These are phyloP conservation scores for Hamamelis virginiana DNA, from an alignment of 164 flowering plant genomes.

Conservation along the genomic window DNA sequence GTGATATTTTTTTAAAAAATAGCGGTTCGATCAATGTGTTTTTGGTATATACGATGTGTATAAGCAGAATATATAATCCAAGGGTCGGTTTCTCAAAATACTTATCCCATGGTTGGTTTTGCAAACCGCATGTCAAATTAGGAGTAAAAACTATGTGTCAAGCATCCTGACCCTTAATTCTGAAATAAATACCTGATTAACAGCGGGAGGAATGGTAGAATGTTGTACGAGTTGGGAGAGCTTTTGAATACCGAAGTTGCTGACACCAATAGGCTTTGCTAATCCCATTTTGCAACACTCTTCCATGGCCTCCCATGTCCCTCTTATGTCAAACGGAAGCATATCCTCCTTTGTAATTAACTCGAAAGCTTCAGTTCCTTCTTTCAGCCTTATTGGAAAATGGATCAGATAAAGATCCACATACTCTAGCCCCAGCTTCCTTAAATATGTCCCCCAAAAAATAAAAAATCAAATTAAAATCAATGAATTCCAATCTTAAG, in stretches of 20 bases:
- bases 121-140: too few relatives aligned
- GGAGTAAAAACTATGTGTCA: too few relatives aligned
- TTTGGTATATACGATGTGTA: too few relatives aligned
- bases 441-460: neutral
- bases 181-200: constrained; percentile 30
- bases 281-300: constrained; percentile 28
- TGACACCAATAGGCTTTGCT: constrained; percentile 30
- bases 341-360: constrained; percentile 9
- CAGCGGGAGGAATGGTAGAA: constrained; percentile 32
- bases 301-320: constrained; percentile 38
- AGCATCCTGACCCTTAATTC: too few relatives aligned
- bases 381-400: constrained; percentile 24
- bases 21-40: too few relatives aligned
- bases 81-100: too few relatives aligned
- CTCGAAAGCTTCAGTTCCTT: neutral
- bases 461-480: neutral
- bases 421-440: constrained; percentile 26
- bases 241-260: constrained; percentile 25
- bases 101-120: too few relatives aligned
- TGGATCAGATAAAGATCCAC: constrained; percentile 35
- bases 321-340: constrained; percentile 20
- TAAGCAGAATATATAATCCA: too few relatives aligned
- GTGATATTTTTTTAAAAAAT: too few relatives aligned
- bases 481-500: too few relatives aligned
- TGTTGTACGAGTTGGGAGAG: constrained; percentile 5